A percentile compares a stretch with the other conserved stretches of the same genome.
phyloP scores from a whole-genome alignment of 2,329 filamentous ascomycete species.

The Penicillium corylophilum region DNA sequence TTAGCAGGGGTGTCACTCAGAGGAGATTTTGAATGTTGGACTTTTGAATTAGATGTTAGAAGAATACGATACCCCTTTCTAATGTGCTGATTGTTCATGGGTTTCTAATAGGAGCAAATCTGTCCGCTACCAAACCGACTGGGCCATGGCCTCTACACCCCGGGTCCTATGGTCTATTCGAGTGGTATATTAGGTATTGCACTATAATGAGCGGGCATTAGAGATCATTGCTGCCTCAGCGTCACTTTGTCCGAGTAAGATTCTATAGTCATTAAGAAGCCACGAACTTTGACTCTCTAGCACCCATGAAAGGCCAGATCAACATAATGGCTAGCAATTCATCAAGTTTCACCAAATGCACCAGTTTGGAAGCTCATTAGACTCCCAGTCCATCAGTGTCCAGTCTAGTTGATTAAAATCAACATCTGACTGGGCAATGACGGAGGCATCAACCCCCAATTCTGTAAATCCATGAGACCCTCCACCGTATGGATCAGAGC shows the following conservation, averaged over 20 bases:
- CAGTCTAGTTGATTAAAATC: not conserved
- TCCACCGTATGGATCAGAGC: not conserved
- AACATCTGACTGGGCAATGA: not conserved
- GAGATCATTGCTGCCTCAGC: not conserved
- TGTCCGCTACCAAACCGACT: not conserved
- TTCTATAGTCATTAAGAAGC: not conserved
- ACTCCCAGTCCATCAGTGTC: not conserved
- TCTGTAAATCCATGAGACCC: not conserved
- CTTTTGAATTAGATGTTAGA: not conserved
- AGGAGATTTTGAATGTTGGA: not conserved
- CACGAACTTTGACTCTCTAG: no score
- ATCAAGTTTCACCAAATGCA: not conserved
- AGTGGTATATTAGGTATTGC: not conserved
- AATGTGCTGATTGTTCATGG: not conserved
- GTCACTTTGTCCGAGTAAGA: not conserved
- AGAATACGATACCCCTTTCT: not conserved
- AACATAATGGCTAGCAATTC: not conserved
- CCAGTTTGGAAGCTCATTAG: not conserved
- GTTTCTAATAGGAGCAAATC: not conserved
- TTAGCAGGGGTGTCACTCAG: no score
- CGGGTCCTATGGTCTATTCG: no score
- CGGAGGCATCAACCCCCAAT: not conserved
- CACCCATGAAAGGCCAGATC: not conserved
- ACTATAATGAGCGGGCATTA: not conserved
- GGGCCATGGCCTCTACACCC: not conserved